Evolutionary conservation across 306 rosid genomes (phyloP).

Genomic region (Cajanus cajan): DNA sequence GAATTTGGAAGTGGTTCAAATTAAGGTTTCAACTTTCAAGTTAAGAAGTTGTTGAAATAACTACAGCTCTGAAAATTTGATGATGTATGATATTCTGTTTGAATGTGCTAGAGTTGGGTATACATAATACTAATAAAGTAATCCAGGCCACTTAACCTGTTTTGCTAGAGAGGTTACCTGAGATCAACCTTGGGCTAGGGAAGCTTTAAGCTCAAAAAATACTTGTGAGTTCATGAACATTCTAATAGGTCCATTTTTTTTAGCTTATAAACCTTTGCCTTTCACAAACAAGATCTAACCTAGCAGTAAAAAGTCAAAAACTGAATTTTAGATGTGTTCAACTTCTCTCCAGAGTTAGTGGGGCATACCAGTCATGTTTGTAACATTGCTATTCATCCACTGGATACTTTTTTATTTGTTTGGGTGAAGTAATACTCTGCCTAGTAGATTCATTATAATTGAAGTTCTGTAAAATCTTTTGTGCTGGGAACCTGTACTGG

Average conservation of each 20-base stretch:
- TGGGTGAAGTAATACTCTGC: not conserved
- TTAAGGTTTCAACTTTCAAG: not conserved
- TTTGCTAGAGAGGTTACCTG: slow-evolving; percentile 1
- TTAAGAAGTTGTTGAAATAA: not conserved
- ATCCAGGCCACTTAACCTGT: not conserved
- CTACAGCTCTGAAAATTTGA: not conserved
- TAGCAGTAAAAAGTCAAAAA: not conserved
- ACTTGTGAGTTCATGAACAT: slow-evolving; percentile 12
- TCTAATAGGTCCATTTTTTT: not conserved
- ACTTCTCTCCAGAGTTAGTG: not conserved
- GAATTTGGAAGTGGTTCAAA: slow-evolving; percentile 4
- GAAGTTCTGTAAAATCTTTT: not conserved
- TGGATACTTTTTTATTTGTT: not conserved
- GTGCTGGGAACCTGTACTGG: not conserved
- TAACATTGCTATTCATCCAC: not conserved
- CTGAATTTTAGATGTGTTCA: not conserved
- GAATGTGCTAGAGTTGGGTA: not conserved
- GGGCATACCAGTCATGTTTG: not conserved
- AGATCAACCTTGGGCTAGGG: slow-evolving; percentile 1
- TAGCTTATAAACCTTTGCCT: not conserved
- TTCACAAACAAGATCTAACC: not conserved
- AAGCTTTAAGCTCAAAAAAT: slow-evolving; percentile 1
- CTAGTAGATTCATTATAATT: not conserved
- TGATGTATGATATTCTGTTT: not conserved
- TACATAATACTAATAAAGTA: not conserved